phyloP scores from a whole-genome alignment of 1,284 basidiomycete species.

The Ustilago bromivora region DNA sequence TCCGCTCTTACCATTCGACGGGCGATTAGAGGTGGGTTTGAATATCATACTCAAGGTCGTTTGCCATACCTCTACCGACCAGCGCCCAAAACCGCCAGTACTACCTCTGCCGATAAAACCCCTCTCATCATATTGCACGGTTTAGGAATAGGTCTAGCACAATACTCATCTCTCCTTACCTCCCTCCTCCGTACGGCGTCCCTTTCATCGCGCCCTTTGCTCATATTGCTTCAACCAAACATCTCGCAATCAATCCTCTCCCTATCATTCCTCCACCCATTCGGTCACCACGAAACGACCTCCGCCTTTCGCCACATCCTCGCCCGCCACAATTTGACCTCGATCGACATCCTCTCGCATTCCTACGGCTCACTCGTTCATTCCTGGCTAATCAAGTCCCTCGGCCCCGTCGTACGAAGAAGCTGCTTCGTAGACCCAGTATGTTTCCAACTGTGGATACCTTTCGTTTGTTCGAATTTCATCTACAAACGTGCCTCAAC shows the following conservation, averaged over 20 bases:
- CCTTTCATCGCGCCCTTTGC: slow-evolving; percentile 50
- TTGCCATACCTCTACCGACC: slow-evolving; percentile 60
- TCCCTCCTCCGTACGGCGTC: slow-evolving; percentile 38
- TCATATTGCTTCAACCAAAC: slow-evolving; percentile 64
- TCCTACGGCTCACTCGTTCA: slow-evolving; percentile 65
- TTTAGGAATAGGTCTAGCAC: slow-evolving; percentile 59
- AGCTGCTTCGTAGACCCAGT: slow-evolving; percentile 67
- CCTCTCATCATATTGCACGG: slow-evolving; percentile 64
- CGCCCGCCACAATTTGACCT: slow-evolving; percentile 31
- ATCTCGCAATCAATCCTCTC: slow-evolving; percentile 63
- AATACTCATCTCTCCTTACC: slow-evolving; percentile 49
- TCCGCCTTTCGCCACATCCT: slow-evolving; percentile 49
- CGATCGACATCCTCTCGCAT: slow-evolving; percentile 62
- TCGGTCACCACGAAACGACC: slow-evolving; percentile 58
- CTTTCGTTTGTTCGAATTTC: slow-evolving; percentile 62
- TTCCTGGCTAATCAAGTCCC: slow-evolving; percentile 63
- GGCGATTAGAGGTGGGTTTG: slow-evolving; percentile 45
- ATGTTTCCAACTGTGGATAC: slow-evolving; percentile 65
- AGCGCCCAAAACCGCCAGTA: slow-evolving; percentile 15
- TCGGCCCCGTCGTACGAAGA: slow-evolving; percentile 43
- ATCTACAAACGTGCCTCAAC: slow-evolving; percentile 57
- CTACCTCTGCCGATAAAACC: slow-evolving; percentile 8
- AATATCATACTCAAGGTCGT: slow-evolving; percentile 35
- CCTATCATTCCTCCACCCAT: slow-evolving; percentile 53
- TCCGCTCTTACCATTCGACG: slow-evolving; percentile 34